These are phyloP conservation scores for Persicaria tinctoria DNA, from an alignment of 148 eudicot genomes.

Conservation along the genomic window DNA sequence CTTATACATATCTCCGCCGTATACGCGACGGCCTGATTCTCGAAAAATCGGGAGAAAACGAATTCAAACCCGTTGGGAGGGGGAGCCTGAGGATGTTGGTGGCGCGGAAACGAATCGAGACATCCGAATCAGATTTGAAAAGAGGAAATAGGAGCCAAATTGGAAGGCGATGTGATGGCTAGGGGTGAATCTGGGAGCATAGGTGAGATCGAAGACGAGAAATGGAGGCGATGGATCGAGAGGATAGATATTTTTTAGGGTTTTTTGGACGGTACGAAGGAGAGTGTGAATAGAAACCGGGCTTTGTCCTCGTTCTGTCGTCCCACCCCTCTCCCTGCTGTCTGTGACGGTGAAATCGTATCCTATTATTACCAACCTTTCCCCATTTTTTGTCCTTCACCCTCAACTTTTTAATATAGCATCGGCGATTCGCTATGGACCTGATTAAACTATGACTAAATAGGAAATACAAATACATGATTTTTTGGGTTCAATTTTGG, in stretches of 20 bases:
- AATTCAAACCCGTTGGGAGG: not conserved
- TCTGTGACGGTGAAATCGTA: not conserved
- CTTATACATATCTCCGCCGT: not conserved
- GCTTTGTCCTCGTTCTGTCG: not conserved
- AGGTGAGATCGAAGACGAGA: conserved; percentile 1
- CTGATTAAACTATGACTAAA: too few species aligned
- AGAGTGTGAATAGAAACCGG: not conserved
- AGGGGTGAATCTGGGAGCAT: conserved; percentile 1
- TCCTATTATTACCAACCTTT: not conserved
- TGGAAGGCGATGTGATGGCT: not conserved
- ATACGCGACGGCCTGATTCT: not conserved
- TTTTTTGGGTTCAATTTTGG: too few species aligned
- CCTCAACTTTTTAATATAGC: too few species aligned
- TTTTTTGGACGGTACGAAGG: not conserved
- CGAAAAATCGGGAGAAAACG: not conserved
- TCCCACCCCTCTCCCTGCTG: not conserved
- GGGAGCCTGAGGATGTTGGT: not conserved
- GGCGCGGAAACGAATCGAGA: not conserved
- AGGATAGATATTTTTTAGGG: conserved; percentile 3
- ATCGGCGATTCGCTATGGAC: too few species aligned
- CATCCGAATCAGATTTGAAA: not conserved
- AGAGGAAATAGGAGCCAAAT: not conserved
- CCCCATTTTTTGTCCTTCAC: too few species aligned
- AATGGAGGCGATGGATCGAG: conserved; percentile 2
- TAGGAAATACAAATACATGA: too few species aligned